Base-by-base conservation (phyloP, 2,329 filamentous ascomycete species). In the Lecanicillium sp. region DNA sequence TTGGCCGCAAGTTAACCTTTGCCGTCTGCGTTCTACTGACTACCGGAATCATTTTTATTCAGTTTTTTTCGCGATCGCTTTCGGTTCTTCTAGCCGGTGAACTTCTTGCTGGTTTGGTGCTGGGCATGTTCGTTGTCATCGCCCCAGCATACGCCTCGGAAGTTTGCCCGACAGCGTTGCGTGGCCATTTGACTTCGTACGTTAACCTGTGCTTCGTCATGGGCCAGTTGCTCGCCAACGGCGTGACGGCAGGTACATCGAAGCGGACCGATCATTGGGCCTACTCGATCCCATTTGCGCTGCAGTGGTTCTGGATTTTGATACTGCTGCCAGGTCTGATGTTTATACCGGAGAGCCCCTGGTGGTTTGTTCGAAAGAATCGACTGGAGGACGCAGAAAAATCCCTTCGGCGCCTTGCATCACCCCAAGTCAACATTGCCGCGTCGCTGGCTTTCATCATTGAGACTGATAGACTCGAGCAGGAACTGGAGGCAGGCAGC, bases 1-100 rank as follows among this genome's bases (percentile, higher is more conserved):
- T 55, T 29, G 58, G 58, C 0, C 56, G 56, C 17, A 54, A 76
- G 15, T 73, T 72, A 58, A 81, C 77, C 6, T 72, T 83, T 54
- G 73, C 81, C 17, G 66, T 53, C 7, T 75, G 73, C 19, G 53
- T 73, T 40, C 52, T 61, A 3, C 48, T 56, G 56, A 56, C 68
- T 1, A 50, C 55, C 0, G 57, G 52, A 5, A 56, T 64, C 17
- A 58, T 65, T 19, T 63, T 64, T 11, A 56, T 65, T 8, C 57
- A 58, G 0, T 65, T 65, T 53, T 64, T 64, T 27, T 61, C 62
- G 1, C 56, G 62, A 4, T 61, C 61, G 3, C 58, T 72, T 2
- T 55, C 63, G 1, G 65, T 69, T 4, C 61, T 75, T 7, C 58
- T 75, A 0, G 64, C 68, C 0, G 72, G 71, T 5, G 65, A 75